phyloP scores from a whole-genome alignment of 2,329 filamentous ascomycete genomes.

The Herpotrichia juniperi region DNA sequence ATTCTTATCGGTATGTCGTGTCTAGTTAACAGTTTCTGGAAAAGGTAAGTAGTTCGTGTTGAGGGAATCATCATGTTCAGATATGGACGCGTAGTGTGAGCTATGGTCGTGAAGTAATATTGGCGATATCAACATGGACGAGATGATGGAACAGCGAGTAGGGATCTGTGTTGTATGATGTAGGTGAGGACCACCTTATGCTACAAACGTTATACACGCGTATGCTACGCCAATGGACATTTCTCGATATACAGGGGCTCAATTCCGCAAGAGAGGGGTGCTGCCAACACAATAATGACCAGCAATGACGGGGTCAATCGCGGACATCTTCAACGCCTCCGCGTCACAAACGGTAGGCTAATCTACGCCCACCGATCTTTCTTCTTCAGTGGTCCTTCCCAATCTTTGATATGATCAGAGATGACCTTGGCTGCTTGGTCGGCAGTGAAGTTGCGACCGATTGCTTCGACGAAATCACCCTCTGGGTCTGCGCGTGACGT shows the following conservation, averaged over 20 bases:
- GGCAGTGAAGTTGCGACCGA: slow-evolving; percentile 92
- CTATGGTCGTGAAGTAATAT: too few species aligned
- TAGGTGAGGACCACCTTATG: not conserved
- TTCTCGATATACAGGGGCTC: not conserved
- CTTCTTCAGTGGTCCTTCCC: slow-evolving; percentile 65
- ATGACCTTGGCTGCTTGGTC: slow-evolving; percentile 86
- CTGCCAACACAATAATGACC: too few species aligned
- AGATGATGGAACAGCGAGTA: too few species aligned
- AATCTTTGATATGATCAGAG: slow-evolving; percentile 81
- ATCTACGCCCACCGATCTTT: slow-evolving; percentile 35
- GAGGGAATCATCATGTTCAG: too few species aligned
- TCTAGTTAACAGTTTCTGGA: too few species aligned
- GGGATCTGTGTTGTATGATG: not conserved
- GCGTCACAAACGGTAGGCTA: not conserved
- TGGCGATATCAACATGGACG: too few species aligned
- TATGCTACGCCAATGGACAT: not conserved
- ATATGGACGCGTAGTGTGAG: too few species aligned
- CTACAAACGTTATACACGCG: not conserved
- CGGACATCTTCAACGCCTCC: too few species aligned
- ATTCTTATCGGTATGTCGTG: too few species aligned
- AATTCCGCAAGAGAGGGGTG: not conserved
- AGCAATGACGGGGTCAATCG: too few species aligned
- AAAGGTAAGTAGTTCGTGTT: too few species aligned
- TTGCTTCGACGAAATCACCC: slow-evolving; percentile 95
- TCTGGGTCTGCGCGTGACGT: slow-evolving; percentile 74